Base-by-base conservation (phyloP, 352 stramenopile species). In the Globisporangium alternatum region DNA sequence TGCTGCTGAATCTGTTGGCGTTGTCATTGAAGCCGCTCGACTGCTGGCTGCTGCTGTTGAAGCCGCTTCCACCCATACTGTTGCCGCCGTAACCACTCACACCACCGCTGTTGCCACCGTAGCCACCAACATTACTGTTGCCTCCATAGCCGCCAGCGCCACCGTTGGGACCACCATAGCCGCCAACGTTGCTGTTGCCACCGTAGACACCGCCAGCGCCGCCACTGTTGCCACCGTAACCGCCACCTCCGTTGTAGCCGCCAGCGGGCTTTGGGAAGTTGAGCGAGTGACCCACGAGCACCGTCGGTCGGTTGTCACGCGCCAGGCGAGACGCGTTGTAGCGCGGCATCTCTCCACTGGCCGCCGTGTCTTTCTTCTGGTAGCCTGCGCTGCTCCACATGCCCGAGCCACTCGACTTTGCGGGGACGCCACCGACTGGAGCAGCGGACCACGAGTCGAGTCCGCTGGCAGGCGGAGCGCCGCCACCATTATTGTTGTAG, bases 351-450 rank as follows among this genome's bases (percentile, higher is more conserved):
- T 80, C 70, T 0, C 63, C 33, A 0, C 62, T 61, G 25, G 59
- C 57, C 6, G 66, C 59, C 28, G 69, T 60, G 9, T 91, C 83
- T 35, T 79, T 88, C 66, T 91, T 91, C 62, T 96, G 83, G 58
- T 93, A 96, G 0, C 87, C 87, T 30, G 77, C 71, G 64, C 76
- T 93, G 67, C 84, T 93, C 87, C 87, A 96, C 52, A 88, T 87
- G 15, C 87, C 87, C 15, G 75, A 63, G 17, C 70, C 70, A 17
- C 71, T 51, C 13, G 54, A 64, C 62, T 93, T 92, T 6, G 65
- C 64, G 21, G 75, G 66, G 30, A 74, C 49, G 2, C 75, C 76
- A 47, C 67, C 65, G 2, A 47, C 49, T 2, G 75, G 64, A 1
- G 72, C 56, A 0, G 75, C 67, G 21, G 77, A 75, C 84, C 82